These are phyloP conservation scores for Chalaropsis thielavioides DNA, from an alignment of 2,329 filamentous ascomycete genomes.

Conservation along the genomic window DNA sequence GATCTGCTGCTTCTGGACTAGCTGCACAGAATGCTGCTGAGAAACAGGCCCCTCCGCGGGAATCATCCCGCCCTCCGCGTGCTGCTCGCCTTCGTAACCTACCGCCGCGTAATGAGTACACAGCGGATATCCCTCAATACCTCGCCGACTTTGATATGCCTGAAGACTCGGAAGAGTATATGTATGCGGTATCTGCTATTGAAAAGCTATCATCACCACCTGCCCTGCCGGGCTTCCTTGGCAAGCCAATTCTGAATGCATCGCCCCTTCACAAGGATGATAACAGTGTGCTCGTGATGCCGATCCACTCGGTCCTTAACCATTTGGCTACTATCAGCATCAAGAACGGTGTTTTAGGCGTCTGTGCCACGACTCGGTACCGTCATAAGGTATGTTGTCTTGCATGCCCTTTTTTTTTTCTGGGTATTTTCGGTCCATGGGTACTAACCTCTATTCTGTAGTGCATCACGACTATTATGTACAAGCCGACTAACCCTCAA, in stretches of 20 bases:
- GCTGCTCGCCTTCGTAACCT: slow-evolving; percentile 40
- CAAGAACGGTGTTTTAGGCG: slow-evolving; percentile 87
- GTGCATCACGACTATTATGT: slow-evolving; percentile 97
- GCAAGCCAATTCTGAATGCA: slow-evolving; percentile 87
- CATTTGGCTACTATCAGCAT: slow-evolving; percentile 96
- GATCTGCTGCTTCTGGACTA: slow-evolving; percentile 19
- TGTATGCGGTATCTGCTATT: slow-evolving; percentile 59
- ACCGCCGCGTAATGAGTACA: slow-evolving; percentile 47
- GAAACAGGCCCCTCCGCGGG: slow-evolving; percentile 29
- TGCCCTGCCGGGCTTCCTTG: slow-evolving; percentile 74
- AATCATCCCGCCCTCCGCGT: slow-evolving; percentile 23
- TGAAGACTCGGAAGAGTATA: slow-evolving; percentile 61
- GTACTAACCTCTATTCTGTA: slow-evolving; percentile 26
- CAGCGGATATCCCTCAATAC: slow-evolving; percentile 65
- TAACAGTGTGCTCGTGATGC: slow-evolving; percentile 90
- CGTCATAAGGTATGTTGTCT: slow-evolving; percentile 61
- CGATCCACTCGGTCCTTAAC: slow-evolving; percentile 92
- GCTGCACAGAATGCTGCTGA: slow-evolving; percentile 16
- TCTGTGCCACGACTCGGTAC: slow-evolving; percentile 93
- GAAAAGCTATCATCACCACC: slow-evolving; percentile 73
- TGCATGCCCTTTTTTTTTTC: neutral
- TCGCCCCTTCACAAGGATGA: slow-evolving; percentile 91
- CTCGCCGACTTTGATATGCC: slow-evolving; percentile 74
- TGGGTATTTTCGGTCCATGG: neutral
- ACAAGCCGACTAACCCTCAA: slow-evolving; percentile 58